These are phyloP conservation scores for Kazachstania africana DNA, from an alignment of 805 yeast species.

Conservation along the genomic window DNA sequence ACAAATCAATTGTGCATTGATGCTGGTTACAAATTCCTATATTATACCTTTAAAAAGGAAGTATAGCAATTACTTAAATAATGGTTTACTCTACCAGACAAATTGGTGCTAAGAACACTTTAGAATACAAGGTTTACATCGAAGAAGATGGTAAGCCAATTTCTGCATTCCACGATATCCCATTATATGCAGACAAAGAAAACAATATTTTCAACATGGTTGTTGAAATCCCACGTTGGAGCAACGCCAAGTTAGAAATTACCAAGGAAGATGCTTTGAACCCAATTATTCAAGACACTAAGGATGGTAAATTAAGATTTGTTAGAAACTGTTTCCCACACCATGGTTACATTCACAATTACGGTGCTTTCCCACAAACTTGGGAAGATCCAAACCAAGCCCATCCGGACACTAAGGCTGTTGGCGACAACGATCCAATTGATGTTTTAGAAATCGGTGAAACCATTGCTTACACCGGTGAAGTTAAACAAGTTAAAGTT, in stretches of 20 bases:
- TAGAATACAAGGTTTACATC: conserved; percentile 82
- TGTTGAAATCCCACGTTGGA: conserved; percentile 98
- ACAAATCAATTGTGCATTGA: too few species aligned
- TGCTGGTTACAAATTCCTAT: too few species aligned
- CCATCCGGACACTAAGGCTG: conserved; percentile 56
- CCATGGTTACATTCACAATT: conserved; percentile 96
- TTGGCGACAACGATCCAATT: conserved; percentile 78
- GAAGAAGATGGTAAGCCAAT: conserved; percentile 91
- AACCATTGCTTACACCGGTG: conserved; percentile 52
- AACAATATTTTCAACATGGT: conserved; percentile 80
- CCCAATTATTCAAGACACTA: conserved; percentile 95
- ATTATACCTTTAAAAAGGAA: too few species aligned
- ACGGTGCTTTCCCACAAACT: conserved; percentile 96
- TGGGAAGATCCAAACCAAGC: conserved; percentile 64
- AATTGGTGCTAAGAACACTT: conserved; percentile 90
- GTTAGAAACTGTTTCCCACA: conserved; percentile 98
- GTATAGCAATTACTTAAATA: conserved; percentile 3
- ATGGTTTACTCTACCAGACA: conserved; percentile 85
- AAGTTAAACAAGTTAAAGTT: conserved; percentile 79
- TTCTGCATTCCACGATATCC: conserved; percentile 91
- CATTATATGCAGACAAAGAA: conserved; percentile 87
- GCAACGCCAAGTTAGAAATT: conserved; percentile 94
- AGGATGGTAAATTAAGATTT: conserved; percentile 91
- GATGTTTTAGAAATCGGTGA: conserved; percentile 80
- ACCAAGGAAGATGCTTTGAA: conserved; percentile 72